Conservation (phyloP, 2,329 filamentous ascomycete species). For the Pseudogymnoascus sp. region DNA sequence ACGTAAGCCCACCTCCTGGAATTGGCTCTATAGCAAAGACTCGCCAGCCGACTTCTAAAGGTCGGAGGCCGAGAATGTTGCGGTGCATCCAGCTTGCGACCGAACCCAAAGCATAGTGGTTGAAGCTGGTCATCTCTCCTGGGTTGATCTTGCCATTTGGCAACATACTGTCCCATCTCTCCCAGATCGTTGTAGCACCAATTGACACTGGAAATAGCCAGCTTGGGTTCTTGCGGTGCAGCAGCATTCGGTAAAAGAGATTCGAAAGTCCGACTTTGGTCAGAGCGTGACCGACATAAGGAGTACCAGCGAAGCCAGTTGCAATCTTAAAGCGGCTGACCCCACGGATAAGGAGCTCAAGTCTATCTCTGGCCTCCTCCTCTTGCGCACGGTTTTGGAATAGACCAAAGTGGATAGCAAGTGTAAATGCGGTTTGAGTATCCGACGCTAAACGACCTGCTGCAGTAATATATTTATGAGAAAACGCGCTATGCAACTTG, state of each 20-base stretch:
- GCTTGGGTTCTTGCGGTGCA: conserved; percentile 8
- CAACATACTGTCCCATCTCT: conserved; percentile 25
- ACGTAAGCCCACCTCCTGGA: conserved; percentile 21
- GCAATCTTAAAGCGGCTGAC: conserved; percentile 14
- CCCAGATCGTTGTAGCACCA: conserved; percentile 25
- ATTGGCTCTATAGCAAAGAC: conserved; percentile 19
- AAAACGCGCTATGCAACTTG: background rate
- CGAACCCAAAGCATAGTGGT: conserved; percentile 24
- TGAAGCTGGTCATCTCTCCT: conserved; percentile 23
- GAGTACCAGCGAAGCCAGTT: conserved; percentile 20
- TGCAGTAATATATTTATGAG: conserved; percentile 1
- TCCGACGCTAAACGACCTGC: conserved; percentile 14
- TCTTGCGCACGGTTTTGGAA: background rate
- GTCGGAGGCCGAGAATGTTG: conserved; percentile 23
- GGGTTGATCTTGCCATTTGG: conserved; percentile 22
- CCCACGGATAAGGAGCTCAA: conserved; percentile 11
- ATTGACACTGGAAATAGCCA: conserved; percentile 25
- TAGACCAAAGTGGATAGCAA: conserved; percentile 17
- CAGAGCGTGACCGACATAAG: conserved; percentile 13
- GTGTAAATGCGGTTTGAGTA: conserved; percentile 18
- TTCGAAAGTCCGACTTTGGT: conserved; percentile 7
- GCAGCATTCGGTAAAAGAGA: conserved; percentile 29
- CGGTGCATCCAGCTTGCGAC: conserved; percentile 31
- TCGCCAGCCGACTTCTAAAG: conserved; percentile 9
- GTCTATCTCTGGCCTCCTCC: conserved; percentile 11